Evolutionary conservation across 768 basidiomycete species (phyloP).

Genomic region (Phaffia australis): DNA sequence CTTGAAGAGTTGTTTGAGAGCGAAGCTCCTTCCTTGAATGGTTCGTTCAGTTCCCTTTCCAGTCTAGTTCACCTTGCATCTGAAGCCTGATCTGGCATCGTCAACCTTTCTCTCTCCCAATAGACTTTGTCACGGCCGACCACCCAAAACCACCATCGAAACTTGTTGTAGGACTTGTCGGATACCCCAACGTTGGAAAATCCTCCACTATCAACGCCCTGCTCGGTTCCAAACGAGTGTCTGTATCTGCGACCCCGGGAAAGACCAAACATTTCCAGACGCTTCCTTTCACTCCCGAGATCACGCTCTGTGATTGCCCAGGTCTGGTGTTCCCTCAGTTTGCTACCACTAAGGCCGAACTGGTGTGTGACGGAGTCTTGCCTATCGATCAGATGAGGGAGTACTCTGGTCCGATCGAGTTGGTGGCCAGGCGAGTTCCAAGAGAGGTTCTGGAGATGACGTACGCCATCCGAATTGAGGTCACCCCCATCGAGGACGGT

Average conservation of each 20-base stretch:
- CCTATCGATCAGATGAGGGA: conserved; percentile 97
- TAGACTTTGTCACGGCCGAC: conserved; percentile 52
- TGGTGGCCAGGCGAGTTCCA: conserved; percentile 70
- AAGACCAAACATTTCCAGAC: conserved; percentile 99
- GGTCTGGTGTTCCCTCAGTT: conserved; percentile 98
- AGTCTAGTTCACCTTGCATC: not conserved
- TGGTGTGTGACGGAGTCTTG: conserved; percentile 91
- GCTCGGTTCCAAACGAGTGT: conserved; percentile 92
- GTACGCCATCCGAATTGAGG: conserved; percentile 72
- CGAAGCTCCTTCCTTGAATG: conserved; percentile 57
- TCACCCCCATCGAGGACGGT: conserved; percentile 61
- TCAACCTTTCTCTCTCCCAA: conserved; percentile 2
- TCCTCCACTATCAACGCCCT: conserved; percentile 96
- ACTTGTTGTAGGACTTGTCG: conserved; percentile 78
- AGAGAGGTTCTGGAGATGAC: conserved; percentile 73
- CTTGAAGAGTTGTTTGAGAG: conserved; percentile 70
- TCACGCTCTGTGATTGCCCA: conserved; percentile 91
- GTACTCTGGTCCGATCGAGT: conserved; percentile 67
- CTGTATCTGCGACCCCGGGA: conserved; percentile 93
- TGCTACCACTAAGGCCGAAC: conserved; percentile 86
- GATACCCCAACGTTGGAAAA: conserved; percentile 98
- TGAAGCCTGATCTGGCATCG: not conserved
- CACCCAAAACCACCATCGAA: conserved; percentile 51
- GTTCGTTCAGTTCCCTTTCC: conserved; percentile 40
- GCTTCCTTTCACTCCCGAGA: conserved; percentile 75